Conservation (phyloP, 345 rosid genomes). For the Garcia nutans region DNA sequence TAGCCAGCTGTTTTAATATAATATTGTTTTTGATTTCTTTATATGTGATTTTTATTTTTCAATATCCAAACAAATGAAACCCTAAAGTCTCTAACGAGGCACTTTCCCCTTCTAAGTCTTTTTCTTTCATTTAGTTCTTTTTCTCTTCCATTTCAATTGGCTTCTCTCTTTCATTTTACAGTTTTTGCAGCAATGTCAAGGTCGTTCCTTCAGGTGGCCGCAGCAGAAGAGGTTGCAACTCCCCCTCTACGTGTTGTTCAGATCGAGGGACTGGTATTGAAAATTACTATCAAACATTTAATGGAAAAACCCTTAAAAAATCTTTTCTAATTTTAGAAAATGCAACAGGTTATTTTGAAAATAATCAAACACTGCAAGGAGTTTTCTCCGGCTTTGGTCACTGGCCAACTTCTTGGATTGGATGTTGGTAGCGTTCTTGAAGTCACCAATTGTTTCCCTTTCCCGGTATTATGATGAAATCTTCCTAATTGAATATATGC, state of each 20-base stretch:
- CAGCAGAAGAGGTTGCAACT: slow-evolving; percentile 70
- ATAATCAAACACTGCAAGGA: slow-evolving; percentile 98
- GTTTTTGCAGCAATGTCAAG: slow-evolving; percentile 42
- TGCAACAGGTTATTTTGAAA: slow-evolving; percentile 54
- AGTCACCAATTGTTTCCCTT: slow-evolving; percentile 98
- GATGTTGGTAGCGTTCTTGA: slow-evolving; percentile 99
- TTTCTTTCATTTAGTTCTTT: no score
- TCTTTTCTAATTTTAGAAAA: no score
- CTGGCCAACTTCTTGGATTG: slow-evolving; percentile 96
- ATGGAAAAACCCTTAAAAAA: neutral
- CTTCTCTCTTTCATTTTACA: no score
- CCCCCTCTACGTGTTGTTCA: slow-evolving; percentile 95
- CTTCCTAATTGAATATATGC: neutral
- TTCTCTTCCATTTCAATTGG: no score
- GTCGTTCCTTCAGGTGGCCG: slow-evolving; percentile 81
- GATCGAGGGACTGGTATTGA: slow-evolving; percentile 84
- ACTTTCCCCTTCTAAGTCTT: no score
- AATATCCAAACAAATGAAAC: no score
- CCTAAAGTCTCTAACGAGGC: no score
- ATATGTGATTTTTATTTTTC: no score
- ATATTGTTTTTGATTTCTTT: no score
- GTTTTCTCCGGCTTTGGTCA: slow-evolving; percentile 86
- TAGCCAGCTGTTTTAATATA: no score
- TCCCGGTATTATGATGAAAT: slow-evolving; percentile 44
- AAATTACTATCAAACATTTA: neutral